These are phyloP conservation scores for Pyrenochaeta sp. DNA, from an alignment of 2,329 filamentous ascomycete species.

Conservation along the genomic window DNA sequence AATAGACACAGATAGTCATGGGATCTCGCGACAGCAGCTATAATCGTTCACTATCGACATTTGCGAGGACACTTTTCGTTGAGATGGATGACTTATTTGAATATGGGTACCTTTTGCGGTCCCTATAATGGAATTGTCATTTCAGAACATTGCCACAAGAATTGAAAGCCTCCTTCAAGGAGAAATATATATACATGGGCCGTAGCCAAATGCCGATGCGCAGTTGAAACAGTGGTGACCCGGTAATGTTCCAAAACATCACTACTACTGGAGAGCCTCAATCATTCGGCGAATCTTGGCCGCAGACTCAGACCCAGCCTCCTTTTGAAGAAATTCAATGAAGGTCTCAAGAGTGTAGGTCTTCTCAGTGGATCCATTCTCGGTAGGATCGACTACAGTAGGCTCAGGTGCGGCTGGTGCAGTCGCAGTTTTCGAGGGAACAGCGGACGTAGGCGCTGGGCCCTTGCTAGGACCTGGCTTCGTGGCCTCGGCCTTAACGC, in stretches of 20 bases:
- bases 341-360: constrained; percentile 27
- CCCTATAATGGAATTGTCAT: neutral
- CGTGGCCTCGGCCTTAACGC: constrained; percentile 32
- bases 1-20: too few relatives aligned
- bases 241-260: neutral
- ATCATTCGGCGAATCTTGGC: constrained; percentile 25
- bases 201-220: neutral
- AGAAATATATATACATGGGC: neutral
- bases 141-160: neutral
- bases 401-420: constrained; percentile 13
- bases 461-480: constrained; percentile 18
- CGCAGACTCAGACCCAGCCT: constrained; percentile 15
- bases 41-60: too few relatives aligned
- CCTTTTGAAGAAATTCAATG: constrained; percentile 22
- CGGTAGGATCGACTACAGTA: constrained; percentile 2
- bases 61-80: too few relatives aligned
- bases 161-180: constrained; percentile 1
- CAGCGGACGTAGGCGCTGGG: constrained; percentile 6
- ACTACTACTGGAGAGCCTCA: constrained; percentile 18
- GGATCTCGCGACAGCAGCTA: too few relatives aligned
- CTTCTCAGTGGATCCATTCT: constrained; percentile 19
- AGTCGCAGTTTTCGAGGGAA: constrained; percentile 9
- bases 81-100: neutral
- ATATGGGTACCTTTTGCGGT: neutral
- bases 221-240: neutral